phyloP scores from a whole-genome alignment of 495 filamentous ascomycete species.

The Aspergillus homomorphus region DNA sequence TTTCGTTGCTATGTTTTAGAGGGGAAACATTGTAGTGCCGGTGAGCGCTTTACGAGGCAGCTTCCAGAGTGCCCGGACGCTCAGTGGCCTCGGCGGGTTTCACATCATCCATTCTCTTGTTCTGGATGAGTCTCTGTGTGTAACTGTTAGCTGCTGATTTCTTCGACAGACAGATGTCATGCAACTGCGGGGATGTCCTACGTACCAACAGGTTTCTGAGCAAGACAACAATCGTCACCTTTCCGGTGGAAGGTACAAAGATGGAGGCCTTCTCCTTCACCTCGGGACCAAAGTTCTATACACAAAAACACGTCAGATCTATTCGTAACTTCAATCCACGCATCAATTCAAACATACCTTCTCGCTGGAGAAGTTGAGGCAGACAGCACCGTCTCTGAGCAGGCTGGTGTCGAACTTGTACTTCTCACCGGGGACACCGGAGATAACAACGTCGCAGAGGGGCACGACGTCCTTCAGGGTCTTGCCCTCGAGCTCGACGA shows the following conservation, averaged over 20 bases:
- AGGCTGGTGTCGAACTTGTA: constrained; percentile 86
- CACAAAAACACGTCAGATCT: background rate
- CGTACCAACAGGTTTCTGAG: constrained; percentile 83
- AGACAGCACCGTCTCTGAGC: constrained; percentile 84
- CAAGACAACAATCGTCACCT: constrained; percentile 92
- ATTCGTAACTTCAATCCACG: background rate
- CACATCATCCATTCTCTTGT: constrained; percentile 43
- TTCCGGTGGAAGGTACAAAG: constrained; percentile 94
- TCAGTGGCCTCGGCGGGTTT: constrained; percentile 47
- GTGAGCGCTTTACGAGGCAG: constrained; percentile 22
- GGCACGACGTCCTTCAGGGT: constrained; percentile 75
- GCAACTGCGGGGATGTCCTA: constrained; percentile 16
- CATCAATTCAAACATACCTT: constrained; percentile 49
- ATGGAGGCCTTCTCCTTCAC: constrained; percentile 95
- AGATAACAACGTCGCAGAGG: constrained; percentile 88
- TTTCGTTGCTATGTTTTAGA: constrained; percentile 8
- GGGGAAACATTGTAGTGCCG: background rate
- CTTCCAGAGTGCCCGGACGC: constrained; percentile 42
- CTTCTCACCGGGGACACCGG: constrained; percentile 79
- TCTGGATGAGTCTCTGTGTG: constrained; percentile 49
- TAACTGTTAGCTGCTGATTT: constrained; percentile 1
- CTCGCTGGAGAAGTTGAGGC: constrained; percentile 95
- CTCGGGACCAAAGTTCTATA: constrained; percentile 77
- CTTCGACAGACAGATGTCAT: background rate
- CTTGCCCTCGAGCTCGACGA: constrained; percentile 72